phyloP scores from a whole-genome alignment of 495 filamentous ascomycete species.

The Penicillium manginii region DNA sequence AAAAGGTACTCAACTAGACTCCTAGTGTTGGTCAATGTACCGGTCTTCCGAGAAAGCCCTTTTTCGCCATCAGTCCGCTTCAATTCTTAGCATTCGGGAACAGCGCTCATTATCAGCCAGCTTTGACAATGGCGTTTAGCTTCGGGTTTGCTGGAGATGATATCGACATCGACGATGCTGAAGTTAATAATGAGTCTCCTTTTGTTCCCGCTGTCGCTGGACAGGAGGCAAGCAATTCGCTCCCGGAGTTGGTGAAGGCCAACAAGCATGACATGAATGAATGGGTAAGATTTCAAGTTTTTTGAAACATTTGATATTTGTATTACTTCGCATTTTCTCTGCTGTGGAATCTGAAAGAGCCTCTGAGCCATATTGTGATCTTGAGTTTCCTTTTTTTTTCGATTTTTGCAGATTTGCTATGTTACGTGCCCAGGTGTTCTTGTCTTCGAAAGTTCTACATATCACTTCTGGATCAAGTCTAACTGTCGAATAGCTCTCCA shows the following conservation, averaged over 20 bases:
- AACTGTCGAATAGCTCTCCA: constrained; percentile 58
- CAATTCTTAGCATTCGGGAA: neutral
- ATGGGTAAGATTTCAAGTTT: constrained; percentile 52
- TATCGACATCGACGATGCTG: constrained; percentile 66
- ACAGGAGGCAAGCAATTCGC: constrained; percentile 17
- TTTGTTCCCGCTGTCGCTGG: constrained; percentile 13
- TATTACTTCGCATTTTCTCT: neutral
- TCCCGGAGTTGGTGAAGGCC: constrained; percentile 41
- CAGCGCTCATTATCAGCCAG: neutral
- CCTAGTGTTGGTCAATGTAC: neutral
- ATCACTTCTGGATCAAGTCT: constrained; percentile 39
- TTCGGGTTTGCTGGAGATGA: constrained; percentile 87
- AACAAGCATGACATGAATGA: constrained; percentile 47
- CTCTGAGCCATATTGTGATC: too few species aligned
- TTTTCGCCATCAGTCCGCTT: neutral
- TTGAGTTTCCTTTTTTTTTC: too few species aligned
- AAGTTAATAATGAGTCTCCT: constrained; percentile 29
- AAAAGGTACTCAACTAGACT: neutral
- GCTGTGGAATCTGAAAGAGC: too few species aligned
- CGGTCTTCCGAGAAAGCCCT: neutral
- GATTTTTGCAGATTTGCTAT: too few species aligned
- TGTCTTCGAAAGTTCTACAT: neutral
- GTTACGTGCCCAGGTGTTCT: too few species aligned
- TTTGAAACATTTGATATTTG: neutral
- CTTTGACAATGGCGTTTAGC: constrained; percentile 56